Percentiles rank a stretch among this genome's conserved stretches.
Conservation (phyloP, 2,329 filamentous ascomycete genomes). For the Colletotrichum lini region DNA sequence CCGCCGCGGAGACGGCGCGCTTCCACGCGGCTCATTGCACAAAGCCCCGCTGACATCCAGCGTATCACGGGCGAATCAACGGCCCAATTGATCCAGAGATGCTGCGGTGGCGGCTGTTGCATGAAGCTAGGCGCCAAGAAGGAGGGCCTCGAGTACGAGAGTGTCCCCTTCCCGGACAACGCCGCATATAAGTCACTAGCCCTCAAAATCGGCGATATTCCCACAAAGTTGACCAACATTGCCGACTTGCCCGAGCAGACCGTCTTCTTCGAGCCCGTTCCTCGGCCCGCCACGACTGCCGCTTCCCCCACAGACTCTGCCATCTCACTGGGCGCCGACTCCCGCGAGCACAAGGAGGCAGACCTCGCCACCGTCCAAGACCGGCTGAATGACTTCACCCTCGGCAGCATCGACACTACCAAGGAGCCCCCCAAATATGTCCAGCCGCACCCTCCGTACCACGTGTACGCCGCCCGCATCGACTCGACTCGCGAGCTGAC, state of each 20-base stretch:
- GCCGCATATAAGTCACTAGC: conserved; percentile 85
- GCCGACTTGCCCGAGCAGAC: conserved; percentile 82
- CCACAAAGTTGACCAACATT: conserved; percentile 79
- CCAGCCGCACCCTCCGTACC: conserved; percentile 93
- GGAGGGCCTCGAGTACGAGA: conserved; percentile 66
- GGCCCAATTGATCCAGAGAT: conserved; percentile 72
- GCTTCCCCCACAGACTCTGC: conserved; percentile 65
- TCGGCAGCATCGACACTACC: conserved; percentile 67
- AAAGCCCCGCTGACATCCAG: conserved; percentile 73
- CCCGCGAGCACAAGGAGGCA: conserved; percentile 56
- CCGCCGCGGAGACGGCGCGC: conserved; percentile 71
- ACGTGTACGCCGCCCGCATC: conserved; percentile 91
- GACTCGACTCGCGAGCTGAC: conserved; percentile 90
- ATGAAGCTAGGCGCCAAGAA: conserved; percentile 63
- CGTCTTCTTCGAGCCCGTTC: conserved; percentile 76
- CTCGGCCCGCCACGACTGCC: conserved; percentile 50
- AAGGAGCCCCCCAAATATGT: conserved; percentile 89
- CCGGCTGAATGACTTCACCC: conserved; percentile 48
- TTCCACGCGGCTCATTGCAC: conserved; percentile 77
- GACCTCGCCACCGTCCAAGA: conserved; percentile 37
- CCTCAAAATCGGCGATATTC: conserved; percentile 82
- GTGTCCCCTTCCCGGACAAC: conserved; percentile 79
- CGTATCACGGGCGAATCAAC: conserved; percentile 76
- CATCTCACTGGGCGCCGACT: conserved; percentile 58
- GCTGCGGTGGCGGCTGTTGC: conserved; percentile 76